These are phyloP conservation scores for Megacollybia marginata DNA, from an alignment of 768 basidiomycete genomes.

Conservation along the genomic window DNA sequence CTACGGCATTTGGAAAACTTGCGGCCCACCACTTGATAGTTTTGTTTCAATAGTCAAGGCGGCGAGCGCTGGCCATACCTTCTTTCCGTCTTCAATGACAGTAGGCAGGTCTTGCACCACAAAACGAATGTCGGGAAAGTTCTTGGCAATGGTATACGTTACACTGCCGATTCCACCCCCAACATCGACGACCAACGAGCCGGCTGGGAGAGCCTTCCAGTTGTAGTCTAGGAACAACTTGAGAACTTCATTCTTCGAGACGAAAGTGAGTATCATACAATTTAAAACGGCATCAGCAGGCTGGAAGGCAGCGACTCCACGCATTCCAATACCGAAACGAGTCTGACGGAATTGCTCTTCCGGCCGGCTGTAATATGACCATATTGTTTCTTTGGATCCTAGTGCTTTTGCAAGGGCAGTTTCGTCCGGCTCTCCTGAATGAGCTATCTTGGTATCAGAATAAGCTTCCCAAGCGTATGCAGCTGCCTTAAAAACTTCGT, in stretches of 20 bases:
- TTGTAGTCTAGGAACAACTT: background rate
- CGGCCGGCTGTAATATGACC: conserved; percentile 12
- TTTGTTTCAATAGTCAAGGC: no score
- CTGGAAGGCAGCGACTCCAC: conserved; percentile 10
- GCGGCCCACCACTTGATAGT: conserved; percentile 14
- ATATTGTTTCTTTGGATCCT: conserved; percentile 10
- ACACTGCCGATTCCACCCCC: conserved; percentile 9
- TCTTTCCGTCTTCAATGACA: conserved; percentile 5
- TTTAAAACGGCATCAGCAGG: conserved; percentile 9
- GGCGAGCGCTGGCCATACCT: background rate
- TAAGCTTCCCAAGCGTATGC: conserved; percentile 11
- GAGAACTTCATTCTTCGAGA: no score
- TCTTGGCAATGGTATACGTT: conserved; percentile 3
- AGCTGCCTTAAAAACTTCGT: conserved; percentile 12
- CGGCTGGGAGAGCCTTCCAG: conserved; percentile 2
- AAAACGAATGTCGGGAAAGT: conserved; percentile 4
- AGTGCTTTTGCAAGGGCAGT: conserved; percentile 8
- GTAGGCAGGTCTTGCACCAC: conserved; percentile 9
- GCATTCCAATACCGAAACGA: conserved; percentile 19
- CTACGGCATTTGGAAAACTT: conserved; percentile 13
- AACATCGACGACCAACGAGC: conserved; percentile 9
- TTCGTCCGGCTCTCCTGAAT: conserved; percentile 5
- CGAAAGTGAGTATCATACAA: conserved; percentile 3
- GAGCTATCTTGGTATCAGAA: conserved; percentile 4
- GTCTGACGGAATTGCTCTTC: conserved; percentile 7